Conservation (phyloP, 345 rosid genomes). For the Euphorbia peplus region DNA sequence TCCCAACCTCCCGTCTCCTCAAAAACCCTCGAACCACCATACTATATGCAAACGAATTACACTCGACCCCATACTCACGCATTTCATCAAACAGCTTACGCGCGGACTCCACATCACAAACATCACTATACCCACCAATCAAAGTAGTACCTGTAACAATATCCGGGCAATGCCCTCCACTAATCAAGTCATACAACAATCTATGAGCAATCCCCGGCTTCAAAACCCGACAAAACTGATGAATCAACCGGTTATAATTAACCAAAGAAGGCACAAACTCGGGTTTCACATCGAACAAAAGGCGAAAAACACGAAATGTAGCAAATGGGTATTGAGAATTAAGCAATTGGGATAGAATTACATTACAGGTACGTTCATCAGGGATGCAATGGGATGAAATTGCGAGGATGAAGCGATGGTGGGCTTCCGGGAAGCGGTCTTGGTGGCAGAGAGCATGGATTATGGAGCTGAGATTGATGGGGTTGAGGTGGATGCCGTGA, state of each 20-base stretch:
- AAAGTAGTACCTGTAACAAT: conserved; percentile 71
- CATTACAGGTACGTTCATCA: conserved; percentile 68
- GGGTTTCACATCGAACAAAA: conserved; percentile 47
- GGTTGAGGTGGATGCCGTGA: conserved; percentile 48
- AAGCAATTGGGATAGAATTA: conserved; percentile 61
- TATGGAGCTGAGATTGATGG: conserved; percentile 64
- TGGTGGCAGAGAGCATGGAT: conserved; percentile 70
- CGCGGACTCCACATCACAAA: conserved; percentile 43
- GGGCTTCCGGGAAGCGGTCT: conserved; percentile 59
- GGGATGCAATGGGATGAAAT: conserved; percentile 46
- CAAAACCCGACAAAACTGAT: conserved; percentile 50
- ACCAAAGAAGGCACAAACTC: conserved; percentile 65
- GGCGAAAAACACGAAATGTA: conserved; percentile 38
- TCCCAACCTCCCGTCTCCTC: conserved; percentile 39
- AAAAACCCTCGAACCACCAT: conserved; percentile 57
- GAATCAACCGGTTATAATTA: conserved; percentile 69
- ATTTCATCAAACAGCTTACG: conserved; percentile 71
- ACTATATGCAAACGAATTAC: conserved; percentile 62
- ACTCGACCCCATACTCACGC: conserved; percentile 38
- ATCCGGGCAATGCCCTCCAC: conserved; percentile 56
- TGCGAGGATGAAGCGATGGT: conserved; percentile 41
- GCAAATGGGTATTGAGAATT: conserved; percentile 45
- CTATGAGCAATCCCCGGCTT: conserved; percentile 50
- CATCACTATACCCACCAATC: conserved; percentile 48
- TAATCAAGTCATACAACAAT: conserved; percentile 56